A percentile compares a stretch with the other conserved stretches of the same genome.
phyloP scores from a whole-genome alignment of 1,284 basidiomycete species.

The Ustilago tritici region DNA sequence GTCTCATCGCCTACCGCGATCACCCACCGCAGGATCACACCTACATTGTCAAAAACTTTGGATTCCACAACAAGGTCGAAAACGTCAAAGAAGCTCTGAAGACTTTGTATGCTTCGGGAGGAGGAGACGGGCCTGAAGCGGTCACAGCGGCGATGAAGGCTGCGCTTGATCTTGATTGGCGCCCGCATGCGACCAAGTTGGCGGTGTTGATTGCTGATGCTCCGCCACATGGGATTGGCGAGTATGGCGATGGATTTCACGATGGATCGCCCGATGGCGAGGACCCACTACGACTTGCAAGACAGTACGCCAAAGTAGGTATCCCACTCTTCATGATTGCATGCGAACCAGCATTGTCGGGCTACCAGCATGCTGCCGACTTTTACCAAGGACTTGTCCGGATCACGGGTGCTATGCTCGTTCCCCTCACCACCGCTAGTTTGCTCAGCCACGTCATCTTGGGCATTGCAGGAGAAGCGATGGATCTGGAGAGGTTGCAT shows the following conservation, averaged over 20 bases:
- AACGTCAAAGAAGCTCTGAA: slow-evolving; percentile 88
- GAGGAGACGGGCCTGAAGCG: slow-evolving; percentile 97
- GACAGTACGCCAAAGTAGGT: slow-evolving; percentile 88
- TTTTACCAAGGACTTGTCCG: slow-evolving; percentile 77
- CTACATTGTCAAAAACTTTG: slow-evolving; percentile 85
- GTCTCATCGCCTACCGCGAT: slow-evolving; percentile 76
- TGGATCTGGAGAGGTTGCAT: slow-evolving; percentile 95
- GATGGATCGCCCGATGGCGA: slow-evolving; percentile 73
- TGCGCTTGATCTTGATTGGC: slow-evolving; percentile 78
- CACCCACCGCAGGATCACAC: slow-evolving; percentile 68
- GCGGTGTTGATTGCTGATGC: slow-evolving; percentile 86
- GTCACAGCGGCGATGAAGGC: slow-evolving; percentile 93
- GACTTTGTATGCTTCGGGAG: slow-evolving; percentile 86
- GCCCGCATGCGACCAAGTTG: slow-evolving; percentile 90
- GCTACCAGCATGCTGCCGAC: slow-evolving; percentile 78
- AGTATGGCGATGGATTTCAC: slow-evolving; percentile 81
- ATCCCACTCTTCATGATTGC: slow-evolving; percentile 76
- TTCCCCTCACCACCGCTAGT: slow-evolving; percentile 94
- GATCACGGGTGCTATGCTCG: slow-evolving; percentile 80
- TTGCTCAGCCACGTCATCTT: slow-evolving; percentile 97
- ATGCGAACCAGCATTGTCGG: slow-evolving; percentile 95
- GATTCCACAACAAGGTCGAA: slow-evolving; percentile 90
- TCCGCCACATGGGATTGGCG: slow-evolving; percentile 82
- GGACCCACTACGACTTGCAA: slow-evolving; percentile 88
- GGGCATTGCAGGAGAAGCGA: slow-evolving; percentile 94